Evolutionary conservation across 192 early-diverging fungal genomes (phyloP).

Genomic region (Oehlia diaphana): DNA sequence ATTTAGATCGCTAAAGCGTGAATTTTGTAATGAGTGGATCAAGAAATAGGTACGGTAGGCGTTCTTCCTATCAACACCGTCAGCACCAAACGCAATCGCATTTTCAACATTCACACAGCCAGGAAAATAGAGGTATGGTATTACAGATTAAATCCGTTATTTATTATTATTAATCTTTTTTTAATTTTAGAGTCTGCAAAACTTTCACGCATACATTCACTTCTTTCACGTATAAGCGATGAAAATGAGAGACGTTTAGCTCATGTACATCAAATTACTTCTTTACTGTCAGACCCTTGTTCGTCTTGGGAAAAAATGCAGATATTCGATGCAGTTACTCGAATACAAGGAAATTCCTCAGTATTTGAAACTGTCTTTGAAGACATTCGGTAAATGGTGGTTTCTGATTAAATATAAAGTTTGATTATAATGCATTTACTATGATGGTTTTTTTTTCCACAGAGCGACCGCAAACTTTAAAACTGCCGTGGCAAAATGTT

Average conservation of each 20-base stretch:
- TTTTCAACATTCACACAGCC: background rate
- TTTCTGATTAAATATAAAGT: background rate
- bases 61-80: background rate
- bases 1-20: no score
- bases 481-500: constrained; percentile 5
- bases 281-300: background rate
- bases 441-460: background rate
- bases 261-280: constrained; percentile 2
- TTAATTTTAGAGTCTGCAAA: constrained; percentile 10
- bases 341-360: background rate
- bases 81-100: background rate
- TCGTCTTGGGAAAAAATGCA: constrained; percentile 14
- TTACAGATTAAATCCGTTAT: no score
- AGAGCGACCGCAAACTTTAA: constrained; percentile 5
- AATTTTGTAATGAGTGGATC: constrained; percentile 20
- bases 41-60: constrained; percentile 6
- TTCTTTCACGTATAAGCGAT: constrained; percentile 22
- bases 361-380: constrained; percentile 23
- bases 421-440: background rate
- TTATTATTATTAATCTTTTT: background rate
- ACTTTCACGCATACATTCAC: constrained; percentile 12
- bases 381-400: constrained; percentile 15
- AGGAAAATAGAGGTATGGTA: background rate
- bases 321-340: constrained; percentile 21
- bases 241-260: constrained; percentile 14